phyloP scores from a whole-genome alignment of 805 yeast species.

The Wickerhamomyces hampshirensis region DNA sequence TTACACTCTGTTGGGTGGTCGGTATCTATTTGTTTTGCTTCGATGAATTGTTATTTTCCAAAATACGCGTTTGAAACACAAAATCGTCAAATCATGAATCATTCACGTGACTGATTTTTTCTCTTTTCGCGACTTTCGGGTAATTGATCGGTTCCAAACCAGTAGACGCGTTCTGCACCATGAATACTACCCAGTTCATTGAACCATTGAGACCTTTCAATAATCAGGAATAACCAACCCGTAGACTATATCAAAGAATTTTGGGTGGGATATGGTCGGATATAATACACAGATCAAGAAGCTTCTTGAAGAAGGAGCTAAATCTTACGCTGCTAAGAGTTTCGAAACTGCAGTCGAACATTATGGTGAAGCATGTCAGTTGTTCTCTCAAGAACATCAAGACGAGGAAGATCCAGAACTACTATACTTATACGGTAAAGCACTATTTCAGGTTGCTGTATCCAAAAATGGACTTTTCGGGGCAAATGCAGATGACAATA shows the following conservation, averaged over 20 bases:
- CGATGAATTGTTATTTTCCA: constrained; percentile 1
- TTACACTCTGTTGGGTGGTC: background rate
- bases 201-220: too few relatives aligned
- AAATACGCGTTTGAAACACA: constrained; percentile 18
- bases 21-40: background rate
- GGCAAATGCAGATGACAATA: constrained; percentile 29
- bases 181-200: too few relatives aligned
- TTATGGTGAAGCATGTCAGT: constrained; percentile 71
- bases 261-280: too few relatives aligned
- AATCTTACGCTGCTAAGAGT: constrained; percentile 56
- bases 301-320: constrained; percentile 57
- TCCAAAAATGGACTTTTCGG: constrained; percentile 74
- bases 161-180: too few relatives aligned
- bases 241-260: too few relatives aligned
- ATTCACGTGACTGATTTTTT: too few relatives aligned
- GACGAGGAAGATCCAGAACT: constrained; percentile 72
- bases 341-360: constrained; percentile 64
- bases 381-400: constrained; percentile 35
- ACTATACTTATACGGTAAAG: constrained; percentile 70
- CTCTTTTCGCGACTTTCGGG: too few relatives aligned
- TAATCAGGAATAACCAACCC: too few relatives aligned
- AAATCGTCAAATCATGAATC: constrained; percentile 1
- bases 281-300: constrained; percentile 40
- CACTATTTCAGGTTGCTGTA: constrained; percentile 74
- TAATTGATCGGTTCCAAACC: too few relatives aligned